Conservation (phyloP, 2,329 filamentous ascomycete genomes). For the Neonectria punicea region DNA sequence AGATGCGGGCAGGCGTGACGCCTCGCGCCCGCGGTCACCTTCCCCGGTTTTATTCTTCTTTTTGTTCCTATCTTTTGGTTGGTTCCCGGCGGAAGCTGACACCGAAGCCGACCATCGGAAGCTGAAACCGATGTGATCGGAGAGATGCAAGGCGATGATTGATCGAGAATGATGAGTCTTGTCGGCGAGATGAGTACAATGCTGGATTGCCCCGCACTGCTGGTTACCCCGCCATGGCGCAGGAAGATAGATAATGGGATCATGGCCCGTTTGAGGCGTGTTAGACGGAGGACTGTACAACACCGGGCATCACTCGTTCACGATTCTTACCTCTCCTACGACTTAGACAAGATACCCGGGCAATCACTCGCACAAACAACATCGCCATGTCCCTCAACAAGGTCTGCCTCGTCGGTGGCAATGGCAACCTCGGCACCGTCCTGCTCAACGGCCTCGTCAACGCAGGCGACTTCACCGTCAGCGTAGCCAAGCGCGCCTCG, state of each 20-base stretch:
- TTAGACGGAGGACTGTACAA: not conserved
- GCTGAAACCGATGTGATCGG: conserved; percentile 13
- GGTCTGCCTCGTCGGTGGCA: conserved; percentile 49
- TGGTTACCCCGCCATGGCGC: not conserved
- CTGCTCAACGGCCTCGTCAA: conserved; percentile 51
- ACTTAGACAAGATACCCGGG: not conserved
- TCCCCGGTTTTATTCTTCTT: not conserved
- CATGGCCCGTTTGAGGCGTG: not conserved
- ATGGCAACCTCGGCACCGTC: conserved; percentile 53
- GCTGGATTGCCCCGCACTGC: conserved; percentile 9
- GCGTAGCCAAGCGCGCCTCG: conserved; percentile 61
- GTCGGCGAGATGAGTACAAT: not conserved
- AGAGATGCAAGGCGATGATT: conserved; percentile 5
- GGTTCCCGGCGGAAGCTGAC: conserved; percentile 12
- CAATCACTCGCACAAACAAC: too few species aligned
- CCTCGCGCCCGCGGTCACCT: not conserved
- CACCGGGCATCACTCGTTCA: not conserved
- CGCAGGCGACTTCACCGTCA: conserved; percentile 58
- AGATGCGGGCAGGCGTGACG: not conserved
- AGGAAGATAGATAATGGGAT: not conserved
- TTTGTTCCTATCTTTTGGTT: not conserved
- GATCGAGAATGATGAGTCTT: not conserved
- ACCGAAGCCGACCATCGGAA: conserved; percentile 19
- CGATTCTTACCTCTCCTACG: not conserved
- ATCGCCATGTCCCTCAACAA: conserved; percentile 43